Conservation (phyloP, 441 rosid genomes). For the Pelargonium citronellum region DNA sequence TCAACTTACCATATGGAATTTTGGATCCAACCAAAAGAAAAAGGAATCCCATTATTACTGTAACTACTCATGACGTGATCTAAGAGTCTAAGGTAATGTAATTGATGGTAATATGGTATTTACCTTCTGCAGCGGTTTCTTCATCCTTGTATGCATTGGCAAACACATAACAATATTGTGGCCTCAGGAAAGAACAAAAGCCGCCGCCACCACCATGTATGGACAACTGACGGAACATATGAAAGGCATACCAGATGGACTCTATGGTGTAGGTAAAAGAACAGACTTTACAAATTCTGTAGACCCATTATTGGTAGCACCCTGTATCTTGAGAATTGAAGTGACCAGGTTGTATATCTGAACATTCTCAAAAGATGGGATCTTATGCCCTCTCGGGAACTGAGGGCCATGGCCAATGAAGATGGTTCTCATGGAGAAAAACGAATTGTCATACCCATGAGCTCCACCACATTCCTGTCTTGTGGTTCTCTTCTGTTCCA, state of each 20-base stretch:
- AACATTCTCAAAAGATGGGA: constrained; percentile 83
- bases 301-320: constrained; percentile 75
- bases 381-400: constrained; percentile 66
- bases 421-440: constrained; percentile 89
- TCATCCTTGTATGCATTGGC: neutral
- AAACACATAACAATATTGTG: constrained; percentile 2
- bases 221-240: constrained; percentile 9
- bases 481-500: constrained; percentile 50
- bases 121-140: neutral
- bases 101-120: constrained; percentile 9
- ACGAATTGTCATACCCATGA: constrained; percentile 79
- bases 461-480: constrained; percentile 78
- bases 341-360: constrained; percentile 76
- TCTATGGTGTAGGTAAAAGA: constrained; percentile 35
- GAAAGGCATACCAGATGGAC: neutral
- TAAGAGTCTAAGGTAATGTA: neutral
- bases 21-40: constrained; percentile 17
- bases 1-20: constrained; percentile 15
- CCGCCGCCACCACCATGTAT: neutral
- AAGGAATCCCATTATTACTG: constrained; percentile 7
- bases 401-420: constrained; percentile 87
- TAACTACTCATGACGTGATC: constrained; percentile 8
- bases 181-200: neutral
- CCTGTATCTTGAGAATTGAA: constrained; percentile 61
- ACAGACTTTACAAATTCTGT: constrained; percentile 35